Percentiles rank a stretch among this genome's conserved stretches.
Conservation (phyloP, 345 rosid species). For the Pelargonium nanum region DNA sequence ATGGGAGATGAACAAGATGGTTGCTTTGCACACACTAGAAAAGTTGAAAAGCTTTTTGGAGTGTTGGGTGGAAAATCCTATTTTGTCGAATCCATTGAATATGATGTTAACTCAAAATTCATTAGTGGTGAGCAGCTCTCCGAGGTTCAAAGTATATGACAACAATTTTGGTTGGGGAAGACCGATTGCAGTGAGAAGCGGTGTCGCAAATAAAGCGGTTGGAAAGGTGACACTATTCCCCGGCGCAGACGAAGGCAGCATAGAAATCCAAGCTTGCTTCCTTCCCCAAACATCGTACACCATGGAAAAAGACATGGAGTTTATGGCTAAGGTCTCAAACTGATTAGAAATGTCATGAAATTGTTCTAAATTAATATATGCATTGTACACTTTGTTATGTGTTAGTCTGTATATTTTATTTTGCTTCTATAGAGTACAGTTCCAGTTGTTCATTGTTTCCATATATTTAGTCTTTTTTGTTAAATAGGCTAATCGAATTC, state of each 20-base stretch:
- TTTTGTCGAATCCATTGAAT: too few species aligned
- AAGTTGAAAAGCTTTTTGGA: background rate
- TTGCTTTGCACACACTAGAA: conserved; percentile 9
- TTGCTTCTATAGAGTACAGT: too few species aligned
- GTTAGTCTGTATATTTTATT: too few species aligned
- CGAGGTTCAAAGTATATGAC: conserved; percentile 12
- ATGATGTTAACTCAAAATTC: background rate
- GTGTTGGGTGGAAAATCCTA: conserved; percentile 5
- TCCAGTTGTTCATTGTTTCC: too few species aligned
- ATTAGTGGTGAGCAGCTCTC: background rate
- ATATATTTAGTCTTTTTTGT: too few species aligned
- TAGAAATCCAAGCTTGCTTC: conserved; percentile 5
- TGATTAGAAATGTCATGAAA: too few species aligned
- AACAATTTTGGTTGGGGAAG: conserved; percentile 21
- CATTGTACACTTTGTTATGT: too few species aligned
- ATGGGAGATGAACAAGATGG: conserved; percentile 10
- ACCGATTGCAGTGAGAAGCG: conserved; percentile 17
- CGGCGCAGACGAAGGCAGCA: conserved; percentile 5
- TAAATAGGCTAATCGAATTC: too few species aligned
- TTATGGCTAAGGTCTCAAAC: background rate
- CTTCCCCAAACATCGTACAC: background rate
- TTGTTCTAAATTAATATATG: too few species aligned
- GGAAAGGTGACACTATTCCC: conserved; percentile 4
- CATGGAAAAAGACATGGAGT: conserved; percentile 2
- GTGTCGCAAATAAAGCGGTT: background rate